Evolutionary conservation across 176 grass and related monocot species (phyloP), one percentile per base, ranked within the genome.

Genomic region (Leersia perrieri): DNA sequence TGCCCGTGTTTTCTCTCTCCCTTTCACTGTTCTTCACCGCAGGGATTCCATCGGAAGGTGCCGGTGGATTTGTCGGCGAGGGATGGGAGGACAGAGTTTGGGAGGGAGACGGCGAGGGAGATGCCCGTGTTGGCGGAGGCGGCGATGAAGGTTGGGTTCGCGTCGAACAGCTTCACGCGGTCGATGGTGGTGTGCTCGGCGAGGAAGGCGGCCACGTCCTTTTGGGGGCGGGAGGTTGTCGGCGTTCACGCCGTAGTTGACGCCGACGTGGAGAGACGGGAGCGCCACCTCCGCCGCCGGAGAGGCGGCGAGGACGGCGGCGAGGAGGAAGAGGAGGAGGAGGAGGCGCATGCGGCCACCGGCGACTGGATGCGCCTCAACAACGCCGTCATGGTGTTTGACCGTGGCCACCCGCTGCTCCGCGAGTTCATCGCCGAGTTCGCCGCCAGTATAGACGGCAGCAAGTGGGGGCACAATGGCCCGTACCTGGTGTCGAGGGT

Each of bases 381-480:
- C 86, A 98, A 94, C 77, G 90, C 90, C 18, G 90, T 98, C 26
- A 89, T 98, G 92, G 88, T 83, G 33, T 98, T 98, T 75, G 84
- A 94, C 70, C 33, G n/a, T 60, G 88, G 63, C 35, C 95, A 98
- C 83, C 92, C 90, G 28, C 81, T 91, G 35, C 64, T 98, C 62
- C 66, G 76, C 10, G 74, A 95, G 75, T 98, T 95, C 77, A 93
- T 98, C 12, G 76, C 82, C 23, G 95, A 98, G 82, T 98, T 98
- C 76, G 84, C 90, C 3, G 64, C 60, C 32, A 92, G 82, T 27
- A 95, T 98, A 65, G 81, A 98, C 39, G 92, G 95, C 13, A 94
- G 47, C 79, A 95, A 85, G 66, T 98, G 95, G 95, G 95, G 95
- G 0, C 92, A 98, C 74, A 98, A 95, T 32, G 92, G 95, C n/a